A percentile compares a stretch with the other conserved stretches of the same genome.
phyloP scores from a whole-genome alignment of 768 basidiomycete genomes.

The Auriculariales sp. region DNA sequence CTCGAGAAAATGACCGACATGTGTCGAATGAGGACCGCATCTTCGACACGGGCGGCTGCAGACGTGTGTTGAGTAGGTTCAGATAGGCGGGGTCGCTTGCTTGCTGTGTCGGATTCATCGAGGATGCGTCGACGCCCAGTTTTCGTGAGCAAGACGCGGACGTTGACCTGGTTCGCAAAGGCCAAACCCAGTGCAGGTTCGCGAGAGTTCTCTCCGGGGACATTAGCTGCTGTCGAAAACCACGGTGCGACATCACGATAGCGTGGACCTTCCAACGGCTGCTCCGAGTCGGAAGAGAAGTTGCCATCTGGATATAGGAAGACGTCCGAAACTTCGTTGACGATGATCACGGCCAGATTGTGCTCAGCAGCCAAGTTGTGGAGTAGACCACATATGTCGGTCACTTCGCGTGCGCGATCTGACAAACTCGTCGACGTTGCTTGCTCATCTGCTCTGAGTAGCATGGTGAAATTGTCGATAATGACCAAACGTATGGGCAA shows the following conservation, averaged over 20 bases:
- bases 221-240: conserved; percentile 53
- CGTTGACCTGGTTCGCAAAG: conserved; percentile 90
- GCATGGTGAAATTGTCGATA: conserved; percentile 77
- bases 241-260: conserved; percentile 65
- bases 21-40: conserved; percentile 46
- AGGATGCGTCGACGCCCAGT: conserved; percentile 55
- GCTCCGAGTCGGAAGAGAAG: conserved; percentile 4
- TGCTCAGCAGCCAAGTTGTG: conserved; percentile 54
- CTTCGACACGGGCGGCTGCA: conserved; percentile 11
- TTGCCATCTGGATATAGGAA: conserved; percentile 30
- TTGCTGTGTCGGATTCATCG: conserved; percentile 16
- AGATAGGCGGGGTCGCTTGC: background rate
- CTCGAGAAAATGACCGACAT: conserved; percentile 70
- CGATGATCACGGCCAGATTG: conserved; percentile 58
- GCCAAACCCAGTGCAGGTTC: conserved; percentile 78
- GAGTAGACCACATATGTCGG: conserved; percentile 50
- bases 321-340: conserved; percentile 85
- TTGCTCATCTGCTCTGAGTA: conserved; percentile 55
- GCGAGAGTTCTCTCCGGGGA: conserved; percentile 45
- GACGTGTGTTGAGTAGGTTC: background rate
- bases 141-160: conserved; percentile 66
- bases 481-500: conserved; percentile 67
- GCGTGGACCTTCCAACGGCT: conserved; percentile 28
- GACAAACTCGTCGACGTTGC: conserved; percentile 47
- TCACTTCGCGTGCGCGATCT: conserved; percentile 58